Percentiles rank a stretch among this genome's conserved stretches.
Evolutionary conservation across 495 filamentous ascomycete species (phyloP).

Genomic region (Penicillium arizonense): DNA sequence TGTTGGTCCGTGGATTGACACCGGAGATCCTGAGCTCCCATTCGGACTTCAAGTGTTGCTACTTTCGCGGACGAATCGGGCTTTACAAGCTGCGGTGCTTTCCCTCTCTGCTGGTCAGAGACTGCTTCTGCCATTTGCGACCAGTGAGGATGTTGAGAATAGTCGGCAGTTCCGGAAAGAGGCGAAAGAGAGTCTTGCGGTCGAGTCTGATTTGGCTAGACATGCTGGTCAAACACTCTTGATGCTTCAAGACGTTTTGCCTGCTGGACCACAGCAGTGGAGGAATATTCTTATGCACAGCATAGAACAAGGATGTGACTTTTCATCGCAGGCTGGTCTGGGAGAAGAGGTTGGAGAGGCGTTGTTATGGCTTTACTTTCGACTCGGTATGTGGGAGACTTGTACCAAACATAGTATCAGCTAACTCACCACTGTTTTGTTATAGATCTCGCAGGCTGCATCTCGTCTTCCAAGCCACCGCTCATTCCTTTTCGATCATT

Average conservation of each 20-base stretch:
- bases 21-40: constrained; percentile 22
- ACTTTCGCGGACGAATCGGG: constrained; percentile 18
- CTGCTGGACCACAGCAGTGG: constrained; percentile 19
- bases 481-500: constrained; percentile 20
- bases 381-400: constrained; percentile 12
- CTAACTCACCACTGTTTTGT: background rate
- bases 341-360: constrained; percentile 18
- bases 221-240: constrained; percentile 13
- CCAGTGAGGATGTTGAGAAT: constrained; percentile 9
- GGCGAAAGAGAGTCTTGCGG: constrained; percentile 12
- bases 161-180: constrained; percentile 17
- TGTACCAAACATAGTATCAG: too few relatives aligned
- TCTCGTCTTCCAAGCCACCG: constrained; percentile 11
- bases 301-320: constrained; percentile 2
- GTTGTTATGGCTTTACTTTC: constrained; percentile 23
- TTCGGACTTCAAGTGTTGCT: constrained; percentile 21
- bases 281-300: constrained; percentile 1
- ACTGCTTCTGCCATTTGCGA: constrained; percentile 3
- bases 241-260: constrained; percentile 18
- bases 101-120: constrained; percentile 22
- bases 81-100: constrained; percentile 19
- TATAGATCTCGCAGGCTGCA: constrained; percentile 21
- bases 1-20: constrained; percentile 26
- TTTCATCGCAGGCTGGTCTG: background rate
- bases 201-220: constrained; percentile 13